These are phyloP conservation scores for Centella asiatica DNA, from an alignment of 129 eudicot species.

Conservation along the genomic window DNA sequence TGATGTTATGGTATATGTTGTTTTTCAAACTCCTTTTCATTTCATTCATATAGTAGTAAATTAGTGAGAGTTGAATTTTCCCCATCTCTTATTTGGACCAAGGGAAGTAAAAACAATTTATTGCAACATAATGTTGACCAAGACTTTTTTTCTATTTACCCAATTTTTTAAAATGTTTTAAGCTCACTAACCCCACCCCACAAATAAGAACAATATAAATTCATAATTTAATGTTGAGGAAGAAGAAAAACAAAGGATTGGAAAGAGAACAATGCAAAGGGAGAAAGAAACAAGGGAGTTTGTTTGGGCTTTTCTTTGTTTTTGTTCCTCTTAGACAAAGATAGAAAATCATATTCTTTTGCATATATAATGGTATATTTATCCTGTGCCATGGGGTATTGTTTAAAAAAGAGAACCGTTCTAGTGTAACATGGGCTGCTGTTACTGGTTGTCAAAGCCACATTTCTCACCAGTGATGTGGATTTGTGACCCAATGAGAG, in stretches of 20 bases:
- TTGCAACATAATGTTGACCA: conserved; percentile 12
- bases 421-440: background rate
- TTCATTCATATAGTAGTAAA: background rate
- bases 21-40: background rate
- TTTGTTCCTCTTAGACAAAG: background rate
- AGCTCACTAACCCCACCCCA: too few relatives aligned
- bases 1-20: background rate
- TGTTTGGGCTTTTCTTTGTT: background rate
- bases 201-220: background rate
- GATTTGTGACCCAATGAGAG: background rate
- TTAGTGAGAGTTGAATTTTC: background rate
- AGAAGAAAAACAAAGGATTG: background rate
- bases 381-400: too few relatives aligned
- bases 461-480: background rate
- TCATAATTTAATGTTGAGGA: background rate
- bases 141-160: background rate
- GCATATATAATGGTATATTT: too few relatives aligned
- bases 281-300: background rate
- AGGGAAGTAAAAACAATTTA: background rate
- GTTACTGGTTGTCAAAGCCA: background rate
- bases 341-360: too few relatives aligned
- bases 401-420: too few relatives aligned
- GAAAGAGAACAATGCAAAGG: background rate
- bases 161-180: too few relatives aligned
- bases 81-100: background rate